A percentile compares a stretch with the other conserved stretches of the same genome.
Evolutionary conservation across 1,284 basidiomycete genomes (phyloP).

Genomic region (Malassezia yamatoensis): DNA sequence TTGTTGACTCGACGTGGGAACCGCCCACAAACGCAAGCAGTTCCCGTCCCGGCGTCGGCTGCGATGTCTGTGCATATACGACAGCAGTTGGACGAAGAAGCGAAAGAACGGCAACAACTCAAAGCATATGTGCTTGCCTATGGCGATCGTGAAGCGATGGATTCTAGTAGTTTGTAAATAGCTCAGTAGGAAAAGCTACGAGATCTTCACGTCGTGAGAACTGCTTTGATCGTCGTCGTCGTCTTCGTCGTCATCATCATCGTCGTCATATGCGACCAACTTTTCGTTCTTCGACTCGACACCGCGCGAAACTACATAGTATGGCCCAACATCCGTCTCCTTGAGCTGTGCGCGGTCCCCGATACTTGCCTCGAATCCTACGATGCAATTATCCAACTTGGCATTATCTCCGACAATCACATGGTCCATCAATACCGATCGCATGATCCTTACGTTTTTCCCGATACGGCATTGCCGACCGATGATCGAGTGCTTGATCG

Average conservation of each 20-base stretch:
- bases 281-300: slow-evolving; percentile 39
- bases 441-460: slow-evolving; percentile 69
- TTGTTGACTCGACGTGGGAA: slow-evolving; percentile 86
- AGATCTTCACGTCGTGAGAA: not conserved
- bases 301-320: slow-evolving; percentile 60
- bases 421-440: slow-evolving; percentile 81
- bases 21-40: slow-evolving; percentile 59
- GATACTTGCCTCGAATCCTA: slow-evolving; percentile 70
- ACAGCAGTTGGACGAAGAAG: slow-evolving; percentile 33
- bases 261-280: slow-evolving; percentile 19
- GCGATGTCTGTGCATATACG: slow-evolving; percentile 40
- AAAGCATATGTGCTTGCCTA: slow-evolving; percentile 42
- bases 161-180: not conserved
- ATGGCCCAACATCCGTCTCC: slow-evolving; percentile 76
- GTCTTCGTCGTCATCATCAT: slow-evolving; percentile 8
- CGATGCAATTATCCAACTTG: slow-evolving; percentile 76
- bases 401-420: slow-evolving; percentile 77
- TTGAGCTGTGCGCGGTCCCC: slow-evolving; percentile 68
- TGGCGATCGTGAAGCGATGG: slow-evolving; percentile 2
- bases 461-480: slow-evolving; percentile 82
- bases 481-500: slow-evolving; percentile 75
- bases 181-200: not conserved
- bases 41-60: slow-evolving; percentile 30
- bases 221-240: not conserved
- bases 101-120: slow-evolving; percentile 36